Conservation (phyloP, 495 filamentous ascomycete species). For the Penicillium cosmopolitanum region DNA sequence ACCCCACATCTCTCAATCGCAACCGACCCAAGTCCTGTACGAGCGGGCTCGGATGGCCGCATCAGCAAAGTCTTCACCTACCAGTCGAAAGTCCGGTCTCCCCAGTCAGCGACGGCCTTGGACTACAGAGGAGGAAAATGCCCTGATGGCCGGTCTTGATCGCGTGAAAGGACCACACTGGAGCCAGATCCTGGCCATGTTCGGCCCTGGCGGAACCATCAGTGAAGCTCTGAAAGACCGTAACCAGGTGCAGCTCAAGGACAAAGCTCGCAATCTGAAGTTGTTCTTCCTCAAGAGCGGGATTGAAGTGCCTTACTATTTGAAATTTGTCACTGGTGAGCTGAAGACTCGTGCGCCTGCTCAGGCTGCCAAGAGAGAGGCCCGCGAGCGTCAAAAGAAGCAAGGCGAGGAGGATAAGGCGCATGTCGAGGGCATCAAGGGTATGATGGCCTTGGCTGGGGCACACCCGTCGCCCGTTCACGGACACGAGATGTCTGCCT, state of each 20-base stretch:
- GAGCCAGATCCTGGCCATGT: constrained; percentile 91
- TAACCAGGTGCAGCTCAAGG: constrained; percentile 93
- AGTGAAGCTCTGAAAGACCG: constrained; percentile 88
- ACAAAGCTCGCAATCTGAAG: constrained; percentile 94
- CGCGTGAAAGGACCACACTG: constrained; percentile 92
- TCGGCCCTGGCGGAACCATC: constrained; percentile 79
- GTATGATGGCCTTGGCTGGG: constrained; percentile 65
- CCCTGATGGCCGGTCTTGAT: constrained; percentile 89
- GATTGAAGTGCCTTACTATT: constrained; percentile 89
- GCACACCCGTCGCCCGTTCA: constrained; percentile 44
- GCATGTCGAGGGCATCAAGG: constrained; percentile 70
- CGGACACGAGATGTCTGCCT: constrained; percentile 52
- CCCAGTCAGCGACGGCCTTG: constrained; percentile 88
- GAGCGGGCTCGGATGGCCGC: constrained; percentile 82
- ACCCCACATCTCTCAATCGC: constrained; percentile 69
- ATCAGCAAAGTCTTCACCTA: constrained; percentile 76
- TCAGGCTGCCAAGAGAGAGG: constrained; percentile 80
- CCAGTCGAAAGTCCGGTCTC: constrained; percentile 70
- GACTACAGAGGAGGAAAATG: constrained; percentile 89
- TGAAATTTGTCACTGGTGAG: constrained; percentile 91
- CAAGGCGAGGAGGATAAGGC: constrained; percentile 72
- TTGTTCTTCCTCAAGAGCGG: constrained; percentile 93
- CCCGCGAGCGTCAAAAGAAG: constrained; percentile 68
- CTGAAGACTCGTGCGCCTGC: constrained; percentile 87
- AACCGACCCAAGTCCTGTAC: constrained; percentile 78